These are phyloP conservation scores for Yarrowia porcina DNA, from an alignment of 805 yeast genomes.

Conservation along the genomic window DNA sequence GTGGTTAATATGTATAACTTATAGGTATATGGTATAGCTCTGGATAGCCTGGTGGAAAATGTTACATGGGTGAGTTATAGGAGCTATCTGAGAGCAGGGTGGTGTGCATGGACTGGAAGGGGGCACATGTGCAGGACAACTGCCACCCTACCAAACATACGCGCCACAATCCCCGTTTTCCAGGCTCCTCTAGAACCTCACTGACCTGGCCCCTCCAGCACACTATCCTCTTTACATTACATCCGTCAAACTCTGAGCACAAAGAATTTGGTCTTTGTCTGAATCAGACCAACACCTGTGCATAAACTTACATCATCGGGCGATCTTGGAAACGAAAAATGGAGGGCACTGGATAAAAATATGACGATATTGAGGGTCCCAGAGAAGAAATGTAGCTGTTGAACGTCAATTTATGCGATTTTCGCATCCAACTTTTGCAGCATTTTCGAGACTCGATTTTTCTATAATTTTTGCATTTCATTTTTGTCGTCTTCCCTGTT, in stretches of 20 bases:
- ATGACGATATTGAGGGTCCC: background rate
- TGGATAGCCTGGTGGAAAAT: slow-evolving; percentile 11
- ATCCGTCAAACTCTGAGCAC: slow-evolving; percentile 6
- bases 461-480: too few relatives aligned
- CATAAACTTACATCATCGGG: slow-evolving; percentile 23
- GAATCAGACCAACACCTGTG: background rate
- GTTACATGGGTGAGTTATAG: slow-evolving; percentile 5
- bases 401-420: too few relatives aligned
- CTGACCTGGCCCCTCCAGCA: slow-evolving; percentile 1
- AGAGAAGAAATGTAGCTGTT: too few relatives aligned
- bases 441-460: too few relatives aligned
- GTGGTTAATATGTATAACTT: slow-evolving; percentile 22
- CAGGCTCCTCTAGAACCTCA: background rate
- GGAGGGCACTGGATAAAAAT: background rate
- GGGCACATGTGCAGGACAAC: too few relatives aligned
- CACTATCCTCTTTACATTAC: slow-evolving; percentile 10
- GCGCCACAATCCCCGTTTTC: too few relatives aligned
- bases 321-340: slow-evolving; percentile 1
- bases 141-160: too few relatives aligned
- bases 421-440: too few relatives aligned
- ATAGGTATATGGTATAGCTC: slow-evolving; percentile 13
- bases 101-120: too few relatives aligned
- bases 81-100: too few relatives aligned
- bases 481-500: too few relatives aligned
- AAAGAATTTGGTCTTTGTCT: slow-evolving; percentile 6